Percentiles rank a stretch among this genome's conserved stretches.
These are phyloP conservation scores for Graphium sp. DNA, from an alignment of 2,329 filamentous ascomycete species.

Conservation along the genomic window DNA sequence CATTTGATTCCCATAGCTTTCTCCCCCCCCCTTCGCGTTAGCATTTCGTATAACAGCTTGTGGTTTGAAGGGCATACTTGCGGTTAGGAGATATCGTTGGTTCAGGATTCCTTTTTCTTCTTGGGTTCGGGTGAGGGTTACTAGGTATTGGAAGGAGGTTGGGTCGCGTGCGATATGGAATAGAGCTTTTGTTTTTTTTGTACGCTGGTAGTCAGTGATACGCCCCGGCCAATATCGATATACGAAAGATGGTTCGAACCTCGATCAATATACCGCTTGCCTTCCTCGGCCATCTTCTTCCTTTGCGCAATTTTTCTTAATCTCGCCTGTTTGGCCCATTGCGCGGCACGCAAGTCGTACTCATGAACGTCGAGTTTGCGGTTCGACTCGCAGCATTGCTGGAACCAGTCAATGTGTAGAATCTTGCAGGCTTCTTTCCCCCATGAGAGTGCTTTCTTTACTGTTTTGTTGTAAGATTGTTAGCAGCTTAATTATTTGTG, in stretches of 20 bases:
- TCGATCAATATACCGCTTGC: too few species aligned
- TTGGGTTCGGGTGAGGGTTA: slow-evolving; percentile 40
- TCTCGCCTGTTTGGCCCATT: too few species aligned
- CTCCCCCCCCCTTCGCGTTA: too few species aligned
- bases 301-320: too few species aligned
- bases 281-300: too few species aligned
- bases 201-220: not conserved
- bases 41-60: too few species aligned
- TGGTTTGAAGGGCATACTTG: slow-evolving; percentile 18
- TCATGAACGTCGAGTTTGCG: slow-evolving; percentile 14
- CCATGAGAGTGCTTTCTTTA: slow-evolving; percentile 18
- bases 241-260: too few species aligned
- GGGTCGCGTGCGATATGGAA: slow-evolving; percentile 49
- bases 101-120: slow-evolving; percentile 23
- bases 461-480: slow-evolving; percentile 8
- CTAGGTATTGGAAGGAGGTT: slow-evolving; percentile 45
- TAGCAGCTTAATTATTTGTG: not conserved
- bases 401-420: slow-evolving; percentile 34
- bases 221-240: too few species aligned
- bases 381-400: slow-evolving; percentile 20
- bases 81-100: slow-evolving; percentile 42
- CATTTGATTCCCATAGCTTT: slow-evolving; percentile 56
- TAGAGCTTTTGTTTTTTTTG: too few species aligned
- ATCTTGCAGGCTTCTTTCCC: slow-evolving; percentile 20
- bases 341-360: slow-evolving; percentile 19